Percentiles rank a stretch among this genome's conserved stretches.
Evolutionary conservation across 306 rosid genomes (phyloP).

Genomic region (Begonia peltatifolia): DNA sequence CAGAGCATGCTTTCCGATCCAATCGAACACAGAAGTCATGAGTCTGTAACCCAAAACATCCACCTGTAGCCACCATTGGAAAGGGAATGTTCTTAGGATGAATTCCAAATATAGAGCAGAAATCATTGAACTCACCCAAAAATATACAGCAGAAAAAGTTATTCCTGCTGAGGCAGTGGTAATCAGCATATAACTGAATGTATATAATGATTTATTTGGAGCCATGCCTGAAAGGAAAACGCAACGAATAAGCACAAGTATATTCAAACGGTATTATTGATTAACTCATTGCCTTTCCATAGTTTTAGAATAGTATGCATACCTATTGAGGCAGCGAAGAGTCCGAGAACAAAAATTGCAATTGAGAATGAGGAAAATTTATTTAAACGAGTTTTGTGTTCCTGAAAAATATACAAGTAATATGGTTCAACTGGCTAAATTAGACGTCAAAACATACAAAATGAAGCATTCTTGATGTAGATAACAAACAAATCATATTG

Average conservation of each 20-base stretch:
- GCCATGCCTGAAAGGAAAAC: conserved; percentile 56
- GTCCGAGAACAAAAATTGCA: conserved; percentile 36
- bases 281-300: neutral
- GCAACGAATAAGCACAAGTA: neutral
- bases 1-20: conserved; percentile 86
- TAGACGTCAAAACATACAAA: neutral
- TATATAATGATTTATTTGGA: conserved; percentile 59
- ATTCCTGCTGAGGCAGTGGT: conserved; percentile 68
- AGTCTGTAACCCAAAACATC: conserved; percentile 48
- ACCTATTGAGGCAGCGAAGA: conserved; percentile 39
- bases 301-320: conserved; percentile 5
- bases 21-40: conserved; percentile 45
- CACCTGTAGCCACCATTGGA: conserved; percentile 31
- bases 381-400: conserved; percentile 52
- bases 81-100: neutral
- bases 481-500: neutral
- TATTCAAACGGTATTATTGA: too few species aligned
- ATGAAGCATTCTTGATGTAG: neutral
- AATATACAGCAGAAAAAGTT: conserved; percentile 53
- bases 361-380: conserved; percentile 47
- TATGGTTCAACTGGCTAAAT: conserved; percentile 8
- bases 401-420: conserved; percentile 30
- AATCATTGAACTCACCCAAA: conserved; percentile 46
- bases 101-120: conserved; percentile 1
- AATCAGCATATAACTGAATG: conserved; percentile 74